Conservation (phyloP, 139 green algal species). For the Tetratostichococcus sp. region DNA sequence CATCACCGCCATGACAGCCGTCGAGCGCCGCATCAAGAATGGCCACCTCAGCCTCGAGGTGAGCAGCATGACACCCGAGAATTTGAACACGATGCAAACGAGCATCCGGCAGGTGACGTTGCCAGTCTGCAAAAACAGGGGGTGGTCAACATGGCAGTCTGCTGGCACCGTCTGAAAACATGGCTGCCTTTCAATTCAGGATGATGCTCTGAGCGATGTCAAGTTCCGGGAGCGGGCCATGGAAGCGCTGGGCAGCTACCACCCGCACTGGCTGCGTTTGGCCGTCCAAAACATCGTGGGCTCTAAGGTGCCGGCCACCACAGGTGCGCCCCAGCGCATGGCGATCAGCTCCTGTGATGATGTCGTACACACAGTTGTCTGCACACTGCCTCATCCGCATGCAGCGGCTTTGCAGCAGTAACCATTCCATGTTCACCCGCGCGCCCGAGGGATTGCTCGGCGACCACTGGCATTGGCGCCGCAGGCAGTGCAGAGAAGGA, state of each 20-base stretch:
- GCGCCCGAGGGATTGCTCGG: too few species aligned
- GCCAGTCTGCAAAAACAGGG: too few species aligned
- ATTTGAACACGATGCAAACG: too few species aligned
- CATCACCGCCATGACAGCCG: constrained; percentile 39
- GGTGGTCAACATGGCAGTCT: not conserved
- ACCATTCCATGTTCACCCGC: too few species aligned
- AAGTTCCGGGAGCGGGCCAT: constrained; percentile 37
- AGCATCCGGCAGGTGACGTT: too few species aligned
- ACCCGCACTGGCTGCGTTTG: constrained; percentile 81
- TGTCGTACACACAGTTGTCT: too few species aligned
- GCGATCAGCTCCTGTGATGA: too few species aligned
- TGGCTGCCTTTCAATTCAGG: constrained; percentile 14
- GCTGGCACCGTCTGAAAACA: too few species aligned
- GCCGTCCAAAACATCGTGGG: constrained; percentile 48
- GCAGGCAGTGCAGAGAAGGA: constrained; percentile 8
- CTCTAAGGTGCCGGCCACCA: not conserved
- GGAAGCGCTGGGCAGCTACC: constrained; percentile 63
- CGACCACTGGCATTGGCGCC: too few species aligned
- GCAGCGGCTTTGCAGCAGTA: too few species aligned
- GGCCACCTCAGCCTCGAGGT: constrained; percentile 54
- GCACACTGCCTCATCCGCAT: too few species aligned
- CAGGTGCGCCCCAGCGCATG: not conserved
- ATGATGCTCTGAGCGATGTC: constrained; percentile 39
- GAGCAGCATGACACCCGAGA: too few species aligned
- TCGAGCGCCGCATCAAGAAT: constrained; percentile 50